Evolutionary conservation across 108 stramenopile species (phyloP).

Genomic region (Stephanodiscus minutulus): DNA sequence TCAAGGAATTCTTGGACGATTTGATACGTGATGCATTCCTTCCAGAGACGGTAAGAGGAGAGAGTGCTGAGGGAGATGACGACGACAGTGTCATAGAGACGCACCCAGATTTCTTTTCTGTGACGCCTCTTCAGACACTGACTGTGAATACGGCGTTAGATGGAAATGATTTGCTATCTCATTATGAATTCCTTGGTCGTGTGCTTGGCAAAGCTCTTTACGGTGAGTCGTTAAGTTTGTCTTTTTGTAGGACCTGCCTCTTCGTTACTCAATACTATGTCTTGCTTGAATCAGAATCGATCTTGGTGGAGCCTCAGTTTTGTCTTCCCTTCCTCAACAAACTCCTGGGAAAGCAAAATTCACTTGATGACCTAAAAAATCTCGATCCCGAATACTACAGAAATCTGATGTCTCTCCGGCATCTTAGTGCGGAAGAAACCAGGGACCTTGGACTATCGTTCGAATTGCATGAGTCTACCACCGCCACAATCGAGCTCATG

Average conservation of each 20-base stretch:
- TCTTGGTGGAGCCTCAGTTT: conserved; percentile 89
- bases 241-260: conserved; percentile 44
- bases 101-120: conserved; percentile 66
- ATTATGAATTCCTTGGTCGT: conserved; percentile 93
- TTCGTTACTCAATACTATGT: conserved; percentile 32
- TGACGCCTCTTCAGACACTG: conserved; percentile 72
- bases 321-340: conserved; percentile 90
- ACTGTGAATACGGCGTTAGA: conserved; percentile 61
- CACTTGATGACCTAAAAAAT: conserved; percentile 92
- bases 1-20: conserved; percentile 93
- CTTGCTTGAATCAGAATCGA: conserved; percentile 50
- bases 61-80: conserved; percentile 24
- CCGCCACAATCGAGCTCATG: conserved; percentile 68
- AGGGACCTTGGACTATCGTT: conserved; percentile 83
- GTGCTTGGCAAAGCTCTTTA: conserved; percentile 97
- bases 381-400: conserved; percentile 92
- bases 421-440: conserved; percentile 67
- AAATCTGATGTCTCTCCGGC: conserved; percentile 80
- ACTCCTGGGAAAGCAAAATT: conserved; percentile 86
- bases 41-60: conserved; percentile 20
- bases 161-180: conserved; percentile 45
- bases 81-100: conserved; percentile 1
- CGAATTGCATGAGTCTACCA: conserved; percentile 14
- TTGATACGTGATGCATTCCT: conserved; percentile 83
- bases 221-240: conserved; percentile 54